phyloP scores from a whole-genome alignment of 345 rosid species.

The Hirschfeldia incana region DNA sequence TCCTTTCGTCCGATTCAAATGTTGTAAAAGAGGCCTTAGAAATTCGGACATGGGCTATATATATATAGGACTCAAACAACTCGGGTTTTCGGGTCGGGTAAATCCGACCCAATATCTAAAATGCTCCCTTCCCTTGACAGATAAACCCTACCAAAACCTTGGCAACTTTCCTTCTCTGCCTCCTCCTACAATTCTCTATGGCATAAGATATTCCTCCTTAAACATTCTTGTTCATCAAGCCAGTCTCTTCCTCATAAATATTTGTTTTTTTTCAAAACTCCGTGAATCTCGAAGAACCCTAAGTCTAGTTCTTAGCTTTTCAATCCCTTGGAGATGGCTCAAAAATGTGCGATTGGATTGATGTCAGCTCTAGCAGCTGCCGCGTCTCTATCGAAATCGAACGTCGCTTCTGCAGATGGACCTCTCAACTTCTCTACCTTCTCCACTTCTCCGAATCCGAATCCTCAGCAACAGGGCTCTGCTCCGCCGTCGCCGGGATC shows the following conservation, averaged over 20 bases:
- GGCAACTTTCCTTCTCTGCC: constrained; percentile 1
- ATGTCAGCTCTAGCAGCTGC: constrained; percentile 74
- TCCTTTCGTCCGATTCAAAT: too few relatives aligned
- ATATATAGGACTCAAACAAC: background rate
- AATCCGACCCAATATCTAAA: constrained; percentile 34
- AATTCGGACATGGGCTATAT: background rate
- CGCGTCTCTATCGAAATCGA: constrained; percentile 46
- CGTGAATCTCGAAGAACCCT: background rate
- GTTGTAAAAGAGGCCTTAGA: background rate
- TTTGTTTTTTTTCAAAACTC: background rate
- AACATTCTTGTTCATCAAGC: constrained; percentile 42
- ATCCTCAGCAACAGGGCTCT: constrained; percentile 35
- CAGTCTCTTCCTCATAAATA: constrained; percentile 23
- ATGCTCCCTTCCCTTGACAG: background rate
- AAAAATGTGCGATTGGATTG: constrained; percentile 52
- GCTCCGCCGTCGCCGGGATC: constrained; percentile 37
- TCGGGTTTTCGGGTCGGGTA: background rate
- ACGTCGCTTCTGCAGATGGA: constrained; percentile 60
- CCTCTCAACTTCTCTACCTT: constrained; percentile 55
- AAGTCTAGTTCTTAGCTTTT: background rate
- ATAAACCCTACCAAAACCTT: constrained; percentile 61
- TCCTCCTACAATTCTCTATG: constrained; percentile 22
- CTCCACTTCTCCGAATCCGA: constrained; percentile 30
- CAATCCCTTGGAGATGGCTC: constrained; percentile 45
- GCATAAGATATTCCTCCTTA: background rate